phyloP scores from a whole-genome alignment of 352 stramenopile genomes.

The Hyaloperonospora arabidopsidis region DNA sequence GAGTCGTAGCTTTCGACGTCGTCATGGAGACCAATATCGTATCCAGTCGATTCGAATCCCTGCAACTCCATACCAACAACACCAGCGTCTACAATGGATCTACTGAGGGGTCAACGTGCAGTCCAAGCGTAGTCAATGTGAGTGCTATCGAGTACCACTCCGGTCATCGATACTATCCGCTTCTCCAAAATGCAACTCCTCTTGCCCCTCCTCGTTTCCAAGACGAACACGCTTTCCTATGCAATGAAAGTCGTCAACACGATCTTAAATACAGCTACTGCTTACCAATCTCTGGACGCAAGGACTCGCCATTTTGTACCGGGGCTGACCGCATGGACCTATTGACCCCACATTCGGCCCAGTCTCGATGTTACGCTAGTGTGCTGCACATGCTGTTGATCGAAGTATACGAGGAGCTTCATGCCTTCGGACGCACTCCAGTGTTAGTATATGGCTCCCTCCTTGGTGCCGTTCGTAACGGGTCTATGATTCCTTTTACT shows the following conservation, averaged over 20 bases:
- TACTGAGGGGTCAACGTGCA: conserved; percentile 1
- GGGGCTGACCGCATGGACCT: conserved; percentile 41
- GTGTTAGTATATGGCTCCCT: conserved; percentile 34
- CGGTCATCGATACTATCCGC: conserved; percentile 14
- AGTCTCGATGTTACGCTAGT: conserved; percentile 37
- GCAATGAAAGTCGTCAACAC: conserved; percentile 5
- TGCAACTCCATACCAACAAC: not conserved
- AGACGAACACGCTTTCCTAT: conserved; percentile 16
- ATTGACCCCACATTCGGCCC: conserved; percentile 12
- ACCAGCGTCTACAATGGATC: not conserved
- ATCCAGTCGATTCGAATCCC: no score
- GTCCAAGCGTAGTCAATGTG: conserved; percentile 7
- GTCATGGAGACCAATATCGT: conserved; percentile 10
- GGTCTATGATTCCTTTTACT: conserved; percentile 44
- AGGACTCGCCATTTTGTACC: conserved; percentile 36
- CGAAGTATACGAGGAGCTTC: conserved; percentile 43
- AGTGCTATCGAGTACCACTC: conserved; percentile 15
- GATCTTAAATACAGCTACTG: conserved; percentile 22
- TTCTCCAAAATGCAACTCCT: conserved; percentile 4
- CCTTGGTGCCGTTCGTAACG: conserved; percentile 42
- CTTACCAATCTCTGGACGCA: conserved; percentile 39
- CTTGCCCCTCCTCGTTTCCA: conserved; percentile 17
- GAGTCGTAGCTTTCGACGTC: no score
- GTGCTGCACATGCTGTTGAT: conserved; percentile 48
- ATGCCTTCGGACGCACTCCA: conserved; percentile 16